Base-by-base conservation (phyloP, 2,329 filamentous ascomycete genomes). In the Calonectria montana region DNA sequence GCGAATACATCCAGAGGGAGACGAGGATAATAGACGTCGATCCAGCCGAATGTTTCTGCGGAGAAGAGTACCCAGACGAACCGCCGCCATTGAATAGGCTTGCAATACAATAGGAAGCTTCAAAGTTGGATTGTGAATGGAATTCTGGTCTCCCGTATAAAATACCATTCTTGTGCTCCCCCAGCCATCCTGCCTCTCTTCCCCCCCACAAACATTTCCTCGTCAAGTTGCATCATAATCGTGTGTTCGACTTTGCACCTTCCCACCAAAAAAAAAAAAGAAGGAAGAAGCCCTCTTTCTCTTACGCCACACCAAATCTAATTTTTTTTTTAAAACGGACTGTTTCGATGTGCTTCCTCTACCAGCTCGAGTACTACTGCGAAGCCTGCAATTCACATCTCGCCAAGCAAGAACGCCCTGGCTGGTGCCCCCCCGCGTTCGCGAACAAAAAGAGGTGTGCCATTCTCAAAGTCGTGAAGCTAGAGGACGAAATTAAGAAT, bases 311-410 rank as follows among this genome's bases (percentile, higher is more conserved):
- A 35, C 13, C 10, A 8, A 10, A 12, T 35, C 31, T 31, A 18
- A 18, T 7, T 41, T n/a, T n/a, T n/a, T n/a, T n/a, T n/a, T n/a
- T n/a, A n/a, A n/a, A n/a, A n/a, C n/a, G n/a, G n/a, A n/a, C n/a
- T n/a, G n/a, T n/a, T n/a, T n/a, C n/a, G n/a, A 62, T 62, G 57
- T 62, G 57, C 18, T 31, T 39, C 23, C 13, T 62, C n/a, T 62
- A 31, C 37, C 37, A 27, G 7, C 10, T 62, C 37, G 31, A 62
- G 8, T 62, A 13, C 23, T 9, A 45, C 37, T 62, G 57, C 57
- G 57, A 62, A 16, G 23, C 37, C 37, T 62, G 57, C 57, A 25
- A 62, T 25, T 21, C 37, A 18, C 29, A 41, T 15, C 25, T 62
- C 23, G 4, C 3, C 15, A 31, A 27, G 21, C 23, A 41, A 23